Evolutionary conservation across 2,329 filamentous ascomycete species (phyloP).

Genomic region (Onygenales sp.): DNA sequence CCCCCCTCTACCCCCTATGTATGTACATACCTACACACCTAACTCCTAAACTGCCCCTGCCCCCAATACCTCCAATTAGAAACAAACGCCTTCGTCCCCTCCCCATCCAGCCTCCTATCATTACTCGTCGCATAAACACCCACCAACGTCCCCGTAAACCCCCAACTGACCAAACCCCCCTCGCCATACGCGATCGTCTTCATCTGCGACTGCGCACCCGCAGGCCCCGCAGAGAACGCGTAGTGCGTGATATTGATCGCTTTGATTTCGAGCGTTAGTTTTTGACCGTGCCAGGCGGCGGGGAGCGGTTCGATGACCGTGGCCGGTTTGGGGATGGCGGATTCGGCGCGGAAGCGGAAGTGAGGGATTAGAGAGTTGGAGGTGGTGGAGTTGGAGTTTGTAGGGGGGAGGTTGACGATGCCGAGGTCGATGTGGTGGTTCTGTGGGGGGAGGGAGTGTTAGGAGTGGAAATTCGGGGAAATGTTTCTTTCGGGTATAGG

Average conservation of each 20-base stretch:
- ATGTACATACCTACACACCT: not conserved
- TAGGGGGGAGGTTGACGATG: slow-evolving; percentile 1
- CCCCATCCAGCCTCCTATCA: slow-evolving; percentile 19
- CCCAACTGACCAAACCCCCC: not conserved
- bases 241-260: slow-evolving; percentile 4
- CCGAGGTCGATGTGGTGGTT: slow-evolving; percentile 4
- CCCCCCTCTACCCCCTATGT: too few species aligned
- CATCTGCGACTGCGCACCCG: not conserved
- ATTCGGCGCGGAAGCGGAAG: slow-evolving; percentile 4
- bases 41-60: not conserved
- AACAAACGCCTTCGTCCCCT: slow-evolving; percentile 38
- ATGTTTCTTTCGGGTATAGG: not conserved
- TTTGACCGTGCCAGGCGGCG: not conserved
- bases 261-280: slow-evolving; percentile 3
- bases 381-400: not conserved
- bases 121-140: slow-evolving; percentile 47
- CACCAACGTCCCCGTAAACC: slow-evolving; percentile 37
- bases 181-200: slow-evolving; percentile 1
- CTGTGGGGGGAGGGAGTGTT: not conserved
- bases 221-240: slow-evolving; percentile 2
- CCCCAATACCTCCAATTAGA: slow-evolving; percentile 38
- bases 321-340: not conserved
- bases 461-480: too few species aligned
- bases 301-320: not conserved
- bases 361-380: not conserved